Evolutionary conservation across 179 eudicot genomes (phyloP).

Genomic region (Heliamphora pulchella): DNA sequence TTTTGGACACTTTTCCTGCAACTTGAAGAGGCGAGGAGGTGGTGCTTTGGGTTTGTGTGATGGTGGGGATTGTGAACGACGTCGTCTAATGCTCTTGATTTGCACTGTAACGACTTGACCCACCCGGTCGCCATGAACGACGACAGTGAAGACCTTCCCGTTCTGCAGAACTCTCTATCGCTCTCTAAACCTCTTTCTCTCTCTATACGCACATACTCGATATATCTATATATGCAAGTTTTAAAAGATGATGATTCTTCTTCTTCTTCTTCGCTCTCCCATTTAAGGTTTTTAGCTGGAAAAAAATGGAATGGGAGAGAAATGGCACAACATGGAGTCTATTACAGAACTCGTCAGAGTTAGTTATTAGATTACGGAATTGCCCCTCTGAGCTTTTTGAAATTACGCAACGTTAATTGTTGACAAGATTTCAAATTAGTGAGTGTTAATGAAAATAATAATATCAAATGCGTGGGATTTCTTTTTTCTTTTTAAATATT

Average conservation of each 20-base stretch:
- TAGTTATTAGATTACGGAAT: neutral
- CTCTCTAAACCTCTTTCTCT: conserved; percentile 12
- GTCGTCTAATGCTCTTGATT: conserved; percentile 71
- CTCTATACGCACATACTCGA: neutral
- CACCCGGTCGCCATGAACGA: conserved; percentile 66
- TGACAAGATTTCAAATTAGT: too few relatives aligned
- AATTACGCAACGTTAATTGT: conserved; percentile 1
- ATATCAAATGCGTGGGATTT: too few relatives aligned
- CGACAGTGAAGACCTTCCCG: neutral
- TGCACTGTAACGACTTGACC: conserved; percentile 85
- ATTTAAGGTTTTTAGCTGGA: neutral
- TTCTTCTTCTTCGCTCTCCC: neutral
- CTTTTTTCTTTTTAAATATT: too few relatives aligned
- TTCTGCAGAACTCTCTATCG: neutral
- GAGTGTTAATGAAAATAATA: too few relatives aligned
- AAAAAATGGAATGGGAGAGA: neutral
- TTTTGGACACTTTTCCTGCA: conserved; percentile 50
- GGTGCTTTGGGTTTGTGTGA: conserved; percentile 20
- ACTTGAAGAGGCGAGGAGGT: conserved; percentile 31
- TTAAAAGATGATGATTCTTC: neutral
- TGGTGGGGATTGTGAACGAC: conserved; percentile 34
- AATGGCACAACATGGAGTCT: neutral
- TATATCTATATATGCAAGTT: neutral
- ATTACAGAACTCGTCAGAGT: neutral
- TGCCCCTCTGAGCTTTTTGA: neutral